Evolutionary conservation across 2,329 filamentous ascomycete species (phyloP).

Genomic region (Penicillium sp.): DNA sequence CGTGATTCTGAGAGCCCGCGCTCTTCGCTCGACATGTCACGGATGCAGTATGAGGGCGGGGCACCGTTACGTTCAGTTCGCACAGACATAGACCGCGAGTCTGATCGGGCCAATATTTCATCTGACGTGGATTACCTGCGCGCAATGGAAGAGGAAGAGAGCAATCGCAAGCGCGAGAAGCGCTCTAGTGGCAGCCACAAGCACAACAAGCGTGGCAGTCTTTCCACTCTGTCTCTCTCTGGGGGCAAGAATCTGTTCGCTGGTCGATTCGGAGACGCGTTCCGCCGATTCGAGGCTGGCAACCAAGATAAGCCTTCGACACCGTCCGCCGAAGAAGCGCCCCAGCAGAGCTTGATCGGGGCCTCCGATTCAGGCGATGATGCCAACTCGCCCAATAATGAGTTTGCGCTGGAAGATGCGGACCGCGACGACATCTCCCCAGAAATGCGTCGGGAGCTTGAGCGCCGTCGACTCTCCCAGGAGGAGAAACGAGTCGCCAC

Average conservation of each 20-base stretch:
- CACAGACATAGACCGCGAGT: constrained; percentile 37
- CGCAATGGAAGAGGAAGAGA: constrained; percentile 68
- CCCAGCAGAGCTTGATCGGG: constrained; percentile 65
- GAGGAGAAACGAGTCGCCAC: constrained; percentile 89
- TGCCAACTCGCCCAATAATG: constrained; percentile 12
- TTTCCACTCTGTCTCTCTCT: constrained; percentile 68
- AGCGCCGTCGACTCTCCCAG: constrained; percentile 76
- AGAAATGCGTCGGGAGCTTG: constrained; percentile 86
- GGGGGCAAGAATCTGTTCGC: constrained; percentile 81
- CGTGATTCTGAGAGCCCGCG: constrained; percentile 70
- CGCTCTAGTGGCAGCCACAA: constrained; percentile 61
- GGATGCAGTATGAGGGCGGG: constrained; percentile 39
- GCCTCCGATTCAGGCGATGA: constrained; percentile 69
- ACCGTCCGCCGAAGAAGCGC: constrained; percentile 47
- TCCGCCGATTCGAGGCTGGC: constrained; percentile 80
- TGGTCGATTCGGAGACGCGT: constrained; percentile 89
- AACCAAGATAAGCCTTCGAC: constrained; percentile 39
- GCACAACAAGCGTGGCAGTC: constrained; percentile 71
- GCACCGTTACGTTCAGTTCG: constrained; percentile 36
- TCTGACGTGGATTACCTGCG: constrained; percentile 84
- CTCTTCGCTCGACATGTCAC: constrained; percentile 37
- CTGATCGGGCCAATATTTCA: constrained; percentile 60
- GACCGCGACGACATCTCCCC: constrained; percentile 75
- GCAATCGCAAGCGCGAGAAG: constrained; percentile 58
- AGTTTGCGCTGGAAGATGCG: constrained; percentile 60